phyloP scores from a whole-genome alignment of 2,329 filamentous ascomycete genomes.

The Penicillium sp. region DNA sequence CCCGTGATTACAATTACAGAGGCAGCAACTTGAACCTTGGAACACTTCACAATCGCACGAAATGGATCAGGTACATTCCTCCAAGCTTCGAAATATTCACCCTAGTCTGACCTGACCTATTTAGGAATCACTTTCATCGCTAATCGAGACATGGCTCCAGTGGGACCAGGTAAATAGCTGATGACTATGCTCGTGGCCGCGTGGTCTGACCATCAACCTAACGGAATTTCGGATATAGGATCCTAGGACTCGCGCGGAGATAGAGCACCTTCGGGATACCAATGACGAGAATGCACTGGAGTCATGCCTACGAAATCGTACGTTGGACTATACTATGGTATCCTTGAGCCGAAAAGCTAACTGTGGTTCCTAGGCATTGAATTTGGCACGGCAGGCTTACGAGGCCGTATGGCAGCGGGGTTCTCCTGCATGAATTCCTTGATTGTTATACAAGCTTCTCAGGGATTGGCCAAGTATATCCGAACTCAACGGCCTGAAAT shows the following conservation, averaged over 20 bases:
- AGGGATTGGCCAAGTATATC: slow-evolving; percentile 64
- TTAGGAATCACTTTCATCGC: slow-evolving; percentile 36
- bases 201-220: slow-evolving; percentile 14
- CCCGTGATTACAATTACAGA: slow-evolving; percentile 5
- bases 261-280: slow-evolving; percentile 51
- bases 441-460: slow-evolving; percentile 63
- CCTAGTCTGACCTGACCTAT: neutral
- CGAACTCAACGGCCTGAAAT: slow-evolving; percentile 45
- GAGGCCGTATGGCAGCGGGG: slow-evolving; percentile 65
- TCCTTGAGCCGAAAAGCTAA: slow-evolving; percentile 6
- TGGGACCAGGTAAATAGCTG: slow-evolving; percentile 50
- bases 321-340: slow-evolving; percentile 1
- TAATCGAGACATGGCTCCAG: slow-evolving; percentile 59
- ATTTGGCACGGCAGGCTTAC: slow-evolving; percentile 63
- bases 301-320: slow-evolving; percentile 52
- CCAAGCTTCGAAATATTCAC: neutral
- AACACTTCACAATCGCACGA: slow-evolving; percentile 13
- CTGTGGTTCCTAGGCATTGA: slow-evolving; percentile 48
- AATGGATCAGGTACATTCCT: slow-evolving; percentile 24
- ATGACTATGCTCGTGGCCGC: slow-evolving; percentile 1
- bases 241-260: slow-evolving; percentile 54
- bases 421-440: slow-evolving; percentile 62
- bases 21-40: neutral
- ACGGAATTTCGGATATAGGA: slow-evolving; percentile 38
- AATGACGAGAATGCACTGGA: slow-evolving; percentile 52